These are phyloP conservation scores for Henckelia pumila DNA, from an alignment of 257 asterid species.

Conservation along the genomic window DNA sequence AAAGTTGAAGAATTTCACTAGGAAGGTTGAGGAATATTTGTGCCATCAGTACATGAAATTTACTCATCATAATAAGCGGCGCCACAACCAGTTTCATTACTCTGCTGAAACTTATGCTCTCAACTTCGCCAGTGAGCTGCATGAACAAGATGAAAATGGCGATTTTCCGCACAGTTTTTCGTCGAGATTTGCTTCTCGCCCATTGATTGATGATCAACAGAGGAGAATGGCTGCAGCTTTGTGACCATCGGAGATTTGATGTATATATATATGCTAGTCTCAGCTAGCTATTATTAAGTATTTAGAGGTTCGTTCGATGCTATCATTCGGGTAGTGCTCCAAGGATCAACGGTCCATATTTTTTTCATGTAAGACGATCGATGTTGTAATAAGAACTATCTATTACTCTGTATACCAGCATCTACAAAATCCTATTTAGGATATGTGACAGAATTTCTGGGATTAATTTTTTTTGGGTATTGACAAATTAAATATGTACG, in stretches of 20 bases:
- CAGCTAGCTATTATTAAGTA: too few relatives aligned
- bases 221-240: constrained; percentile 25
- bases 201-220: constrained; percentile 30
- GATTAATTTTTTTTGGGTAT: too few relatives aligned
- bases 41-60: constrained; percentile 27
- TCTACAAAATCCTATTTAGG: too few relatives aligned
- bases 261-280: too few relatives aligned
- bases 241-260: constrained; percentile 15
- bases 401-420: too few relatives aligned
- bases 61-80: constrained; percentile 10
- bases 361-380: too few relatives aligned
- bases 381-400: too few relatives aligned
- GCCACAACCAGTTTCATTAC: constrained; percentile 39
- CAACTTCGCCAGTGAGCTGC: constrained; percentile 51
- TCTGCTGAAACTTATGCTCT: constrained; percentile 69
- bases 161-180: constrained; percentile 45
- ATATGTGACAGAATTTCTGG: too few relatives aligned
- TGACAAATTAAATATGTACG: too few relatives aligned
- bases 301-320: too few relatives aligned
- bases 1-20: constrained; percentile 36
- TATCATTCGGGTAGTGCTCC: too few relatives aligned
- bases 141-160: constrained; percentile 32
- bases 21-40: constrained; percentile 38
- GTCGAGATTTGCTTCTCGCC: constrained; percentile 45
- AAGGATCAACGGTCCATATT: too few relatives aligned